These are phyloP conservation scores for Trichoderma koningii DNA, from an alignment of 2,329 filamentous ascomycete species.

Conservation along the genomic window DNA sequence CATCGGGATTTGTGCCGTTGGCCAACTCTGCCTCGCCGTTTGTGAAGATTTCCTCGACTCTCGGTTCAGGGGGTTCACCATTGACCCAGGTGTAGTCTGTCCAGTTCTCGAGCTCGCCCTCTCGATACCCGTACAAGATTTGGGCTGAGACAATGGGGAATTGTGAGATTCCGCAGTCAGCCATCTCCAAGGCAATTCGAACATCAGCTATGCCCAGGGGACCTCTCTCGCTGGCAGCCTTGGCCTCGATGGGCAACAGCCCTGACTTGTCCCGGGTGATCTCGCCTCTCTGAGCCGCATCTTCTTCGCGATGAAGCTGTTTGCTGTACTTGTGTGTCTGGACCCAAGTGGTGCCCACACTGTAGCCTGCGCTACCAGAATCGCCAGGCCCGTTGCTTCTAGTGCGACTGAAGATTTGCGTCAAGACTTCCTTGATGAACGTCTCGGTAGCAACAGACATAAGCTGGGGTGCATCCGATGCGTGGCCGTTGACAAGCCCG, in stretches of 20 bases:
- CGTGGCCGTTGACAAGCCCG: conserved; percentile 61
- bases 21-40: conserved; percentile 46
- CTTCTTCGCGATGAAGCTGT: conserved; percentile 75
- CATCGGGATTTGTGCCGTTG: conserved; percentile 53
- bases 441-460: conserved; percentile 67
- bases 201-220: conserved; percentile 78
- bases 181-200: conserved; percentile 72
- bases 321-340: conserved; percentile 77
- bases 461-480: conserved; percentile 61
- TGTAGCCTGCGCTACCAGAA: conserved; percentile 62
- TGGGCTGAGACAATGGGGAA: conserved; percentile 75
- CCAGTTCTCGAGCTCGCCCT: conserved; percentile 73
- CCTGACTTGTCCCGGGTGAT: conserved; percentile 73
- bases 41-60: conserved; percentile 37
- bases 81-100: conserved; percentile 60
- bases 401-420: conserved; percentile 64
- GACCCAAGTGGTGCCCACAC: conserved; percentile 68
- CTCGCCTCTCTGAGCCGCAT: conserved; percentile 71
- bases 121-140: conserved; percentile 70
- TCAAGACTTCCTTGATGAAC: conserved; percentile 67
- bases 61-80: conserved; percentile 37
- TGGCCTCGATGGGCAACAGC: conserved; percentile 77
- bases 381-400: conserved; percentile 66
- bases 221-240: conserved; percentile 69
- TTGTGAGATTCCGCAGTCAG: conserved; percentile 72